Conservation (phyloP, 1,284 basidiomycete genomes). For the Cutaneotrichosporon dermatis region DNA sequence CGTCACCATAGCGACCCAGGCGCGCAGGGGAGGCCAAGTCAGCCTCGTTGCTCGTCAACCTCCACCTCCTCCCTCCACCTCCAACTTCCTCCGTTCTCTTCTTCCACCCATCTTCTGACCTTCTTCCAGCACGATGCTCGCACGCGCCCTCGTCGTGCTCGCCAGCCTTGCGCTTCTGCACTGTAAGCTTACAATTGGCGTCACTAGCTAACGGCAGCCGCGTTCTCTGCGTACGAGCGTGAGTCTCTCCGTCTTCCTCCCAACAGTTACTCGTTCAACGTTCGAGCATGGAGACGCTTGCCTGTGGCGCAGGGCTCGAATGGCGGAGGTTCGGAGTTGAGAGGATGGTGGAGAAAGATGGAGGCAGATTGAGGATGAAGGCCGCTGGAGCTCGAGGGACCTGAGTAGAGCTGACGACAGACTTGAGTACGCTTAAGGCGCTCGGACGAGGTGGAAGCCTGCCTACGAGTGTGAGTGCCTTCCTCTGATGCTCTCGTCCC, state of each 20-base stretch:
- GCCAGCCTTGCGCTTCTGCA: conserved; percentile 37
- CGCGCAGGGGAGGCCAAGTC: neutral
- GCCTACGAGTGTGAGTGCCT: conserved; percentile 39
- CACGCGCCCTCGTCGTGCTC: conserved; percentile 25
- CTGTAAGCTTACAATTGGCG: conserved; percentile 19
- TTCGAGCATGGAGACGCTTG: too few species aligned
- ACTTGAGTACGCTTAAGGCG: conserved; percentile 47
- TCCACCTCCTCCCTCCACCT: neutral
- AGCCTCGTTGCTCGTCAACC: neutral
- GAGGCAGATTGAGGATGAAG: too few species aligned
- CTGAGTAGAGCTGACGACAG: conserved; percentile 18
- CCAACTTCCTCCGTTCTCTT: neutral
- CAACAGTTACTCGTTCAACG: too few species aligned
- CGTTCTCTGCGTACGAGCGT: conserved; percentile 49
- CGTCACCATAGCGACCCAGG: too few species aligned
- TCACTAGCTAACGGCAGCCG: conserved; percentile 31
- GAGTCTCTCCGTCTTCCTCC: conserved; percentile 10
- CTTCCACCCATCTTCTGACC: neutral
- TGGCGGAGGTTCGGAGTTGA: too few species aligned
- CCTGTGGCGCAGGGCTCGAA: too few species aligned
- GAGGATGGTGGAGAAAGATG: too few species aligned
- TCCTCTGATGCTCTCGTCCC: too few species aligned
- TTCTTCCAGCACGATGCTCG: conserved; percentile 4
- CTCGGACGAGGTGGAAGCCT: conserved; percentile 31
- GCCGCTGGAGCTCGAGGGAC: too few species aligned